Conservation (phyloP, 805 yeast species). For the Metschnikowia corniflorae region DNA sequence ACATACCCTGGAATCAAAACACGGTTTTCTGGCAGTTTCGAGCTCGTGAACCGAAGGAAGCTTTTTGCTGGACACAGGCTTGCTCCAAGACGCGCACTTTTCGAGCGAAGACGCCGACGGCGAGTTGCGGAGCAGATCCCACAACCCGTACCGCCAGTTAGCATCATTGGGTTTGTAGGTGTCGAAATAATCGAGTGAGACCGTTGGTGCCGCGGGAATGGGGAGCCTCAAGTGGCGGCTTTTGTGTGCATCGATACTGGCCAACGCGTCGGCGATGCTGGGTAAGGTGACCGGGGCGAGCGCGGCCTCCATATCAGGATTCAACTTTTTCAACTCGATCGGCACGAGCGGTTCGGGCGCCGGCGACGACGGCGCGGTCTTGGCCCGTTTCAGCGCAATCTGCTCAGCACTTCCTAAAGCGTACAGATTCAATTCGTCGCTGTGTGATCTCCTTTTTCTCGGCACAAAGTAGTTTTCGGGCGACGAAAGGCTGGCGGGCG, state of each 20-base stretch:
- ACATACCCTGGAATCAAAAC: constrained; percentile 36
- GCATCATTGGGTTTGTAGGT: constrained; percentile 45
- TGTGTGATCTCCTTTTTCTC: constrained; percentile 27
- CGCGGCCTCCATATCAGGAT: too few relatives aligned
- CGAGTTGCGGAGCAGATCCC: constrained; percentile 33
- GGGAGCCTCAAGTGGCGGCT: constrained; percentile 1
- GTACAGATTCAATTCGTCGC: constrained; percentile 17
- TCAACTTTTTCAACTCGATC: constrained; percentile 1
- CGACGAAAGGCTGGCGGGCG: constrained; percentile 7
- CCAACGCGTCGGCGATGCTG: constrained; percentile 25
- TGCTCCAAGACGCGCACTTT: constrained; percentile 3
- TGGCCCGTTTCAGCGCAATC: constrained; percentile 7
- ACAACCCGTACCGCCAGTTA: constrained; percentile 41
- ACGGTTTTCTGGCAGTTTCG: constrained; percentile 24
- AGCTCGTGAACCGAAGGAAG: constrained; percentile 15
- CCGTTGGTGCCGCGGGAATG: constrained; percentile 28
- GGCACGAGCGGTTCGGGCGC: neutral
- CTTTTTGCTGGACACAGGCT: constrained; percentile 1
- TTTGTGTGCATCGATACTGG: neutral
- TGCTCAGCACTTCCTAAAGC: neutral
- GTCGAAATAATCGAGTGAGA: constrained; percentile 42
- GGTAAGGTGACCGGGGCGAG: constrained; percentile 25
- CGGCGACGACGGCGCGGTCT: constrained; percentile 17
- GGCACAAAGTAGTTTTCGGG: constrained; percentile 1
- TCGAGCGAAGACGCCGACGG: constrained; percentile 10